Evolutionary conservation across 176 grass and related monocot species (phyloP).

Genomic region (Oryza glumipatula): DNA sequence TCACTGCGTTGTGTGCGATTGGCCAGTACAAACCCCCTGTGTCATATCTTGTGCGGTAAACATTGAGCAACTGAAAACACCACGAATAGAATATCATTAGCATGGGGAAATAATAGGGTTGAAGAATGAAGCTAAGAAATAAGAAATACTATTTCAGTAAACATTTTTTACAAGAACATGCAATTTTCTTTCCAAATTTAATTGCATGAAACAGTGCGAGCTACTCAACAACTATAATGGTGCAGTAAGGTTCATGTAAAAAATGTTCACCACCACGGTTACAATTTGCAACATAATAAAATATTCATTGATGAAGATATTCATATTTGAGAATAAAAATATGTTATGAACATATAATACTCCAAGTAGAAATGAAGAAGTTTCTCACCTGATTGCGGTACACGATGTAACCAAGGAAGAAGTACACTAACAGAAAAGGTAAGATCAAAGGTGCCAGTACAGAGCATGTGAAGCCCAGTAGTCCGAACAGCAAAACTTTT

Average conservation of each 20-base stretch:
- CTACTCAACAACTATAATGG: not conserved
- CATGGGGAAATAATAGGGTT: not conserved
- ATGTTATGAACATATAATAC: not conserved
- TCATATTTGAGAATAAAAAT: not conserved
- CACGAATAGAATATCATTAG: constrained; percentile 13
- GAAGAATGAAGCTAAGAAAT: not conserved
- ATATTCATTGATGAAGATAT: not conserved
- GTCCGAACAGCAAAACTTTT: constrained; percentile 77
- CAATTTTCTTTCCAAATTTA: not conserved
- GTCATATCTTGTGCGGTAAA: constrained; percentile 80
- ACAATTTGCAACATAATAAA: constrained; percentile 11
- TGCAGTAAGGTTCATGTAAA: not conserved
- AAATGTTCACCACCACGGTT: not conserved
- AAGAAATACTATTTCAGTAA: not conserved
- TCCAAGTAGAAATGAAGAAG: not conserved
- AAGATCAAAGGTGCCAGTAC: constrained; percentile 87
- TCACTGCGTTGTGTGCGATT: constrained; percentile 72
- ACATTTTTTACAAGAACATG: not conserved
- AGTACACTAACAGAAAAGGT: constrained; percentile 95
- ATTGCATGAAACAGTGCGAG: not conserved
- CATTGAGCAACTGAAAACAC: constrained; percentile 75
- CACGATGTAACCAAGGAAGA: constrained; percentile 85
- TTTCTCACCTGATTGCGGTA: constrained; percentile 91
- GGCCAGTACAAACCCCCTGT: constrained; percentile 87
- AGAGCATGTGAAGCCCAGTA: constrained; percentile 89